Conservation (phyloP, 192 early-diverging fungal genomes). For the Coemansia sp. region DNA sequence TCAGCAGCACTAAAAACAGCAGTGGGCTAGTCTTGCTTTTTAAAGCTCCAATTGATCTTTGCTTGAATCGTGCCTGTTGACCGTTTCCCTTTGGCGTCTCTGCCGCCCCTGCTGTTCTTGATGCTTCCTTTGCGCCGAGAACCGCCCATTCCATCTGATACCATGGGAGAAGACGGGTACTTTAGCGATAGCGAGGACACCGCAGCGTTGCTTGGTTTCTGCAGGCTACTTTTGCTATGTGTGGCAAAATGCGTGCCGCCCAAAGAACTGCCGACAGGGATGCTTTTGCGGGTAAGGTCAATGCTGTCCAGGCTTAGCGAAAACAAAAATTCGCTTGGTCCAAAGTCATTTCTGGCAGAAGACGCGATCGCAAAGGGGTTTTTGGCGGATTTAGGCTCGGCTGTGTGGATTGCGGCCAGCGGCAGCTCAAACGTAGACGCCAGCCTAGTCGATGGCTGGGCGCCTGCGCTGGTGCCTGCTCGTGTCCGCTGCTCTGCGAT, state of each 20-base stretch:
- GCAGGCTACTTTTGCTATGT: too few relatives aligned
- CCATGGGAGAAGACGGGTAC: background rate
- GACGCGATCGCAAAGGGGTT: conserved; percentile 21
- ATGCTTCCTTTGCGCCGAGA: conserved; percentile 5
- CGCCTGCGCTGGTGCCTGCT: too few relatives aligned
- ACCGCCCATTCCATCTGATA: conserved; percentile 31
- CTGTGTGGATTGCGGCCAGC: conserved; percentile 12
- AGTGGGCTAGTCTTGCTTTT: conserved; percentile 1
- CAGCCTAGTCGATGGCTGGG: conserved; percentile 1
- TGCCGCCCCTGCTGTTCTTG: background rate
- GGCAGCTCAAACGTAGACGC: conserved; percentile 33
- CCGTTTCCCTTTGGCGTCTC: conserved; percentile 6
- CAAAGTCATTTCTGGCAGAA: background rate
- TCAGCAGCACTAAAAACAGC: background rate
- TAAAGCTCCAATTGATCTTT: conserved; percentile 42
- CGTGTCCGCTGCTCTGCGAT: background rate
- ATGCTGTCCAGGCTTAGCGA: conserved; percentile 5
- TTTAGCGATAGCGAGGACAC: background rate
- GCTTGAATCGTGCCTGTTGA: conserved; percentile 20
- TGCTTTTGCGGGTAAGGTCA: background rate
- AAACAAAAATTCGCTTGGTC: conserved; percentile 1
- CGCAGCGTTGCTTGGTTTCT: background rate
- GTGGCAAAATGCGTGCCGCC: background rate
- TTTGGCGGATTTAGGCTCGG: background rate
- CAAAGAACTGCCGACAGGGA: background rate